Base-by-base conservation (phyloP, 2,329 filamentous ascomycete species). In the Periglandula ipomoeae region DNA sequence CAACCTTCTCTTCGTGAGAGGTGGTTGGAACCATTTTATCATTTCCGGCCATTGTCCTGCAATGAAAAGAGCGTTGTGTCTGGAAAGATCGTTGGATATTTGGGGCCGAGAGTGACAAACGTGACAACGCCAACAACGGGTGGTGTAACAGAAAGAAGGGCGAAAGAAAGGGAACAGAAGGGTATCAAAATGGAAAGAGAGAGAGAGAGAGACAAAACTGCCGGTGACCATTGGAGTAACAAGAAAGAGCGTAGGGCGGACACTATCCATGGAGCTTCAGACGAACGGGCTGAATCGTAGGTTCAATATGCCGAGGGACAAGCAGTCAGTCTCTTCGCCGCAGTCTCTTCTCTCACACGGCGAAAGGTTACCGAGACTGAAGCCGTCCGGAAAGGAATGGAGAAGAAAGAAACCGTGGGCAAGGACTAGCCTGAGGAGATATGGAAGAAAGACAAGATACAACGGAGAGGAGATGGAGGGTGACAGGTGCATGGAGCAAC, bases 1-100 rank as follows among this genome's bases (percentile, higher is more conserved):
- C 61, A 48, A 69, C 59, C 55, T 69, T 72, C 62, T 76, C 73
- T 59, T 74, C 70, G 46, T 66, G 51, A 45, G 62, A 62, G 52
- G 65, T 60, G 30, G 64, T 62, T 51, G 60, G 57, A 44, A 58
- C 61, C n/a, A 61, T 63, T 20, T 60, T 52, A 50, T 62, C 62
- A 57, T 66, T 61, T 50, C 62, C 62, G 54, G 65, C 66, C 72
- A 75, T 74, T 61, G 59, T 66, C 58, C 58, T 56, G 58, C 56
- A 59, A 54, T 27, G 32, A 15, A 19, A 19, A 34, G 6, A 10
- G 32, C 5, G 17, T 23, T 19, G 11, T 20, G 17, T 19, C 22
- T 46, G 26, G 17, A 40, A 19, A 24, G 17, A 8, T 32, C 13
- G 24, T 15, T 35, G 23, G 23, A 24, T 47, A 32, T 23, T 10